Evolutionary conservation across 2,329 filamentous ascomycete species (phyloP).

Genomic region (Alternaria brassicicola): DNA sequence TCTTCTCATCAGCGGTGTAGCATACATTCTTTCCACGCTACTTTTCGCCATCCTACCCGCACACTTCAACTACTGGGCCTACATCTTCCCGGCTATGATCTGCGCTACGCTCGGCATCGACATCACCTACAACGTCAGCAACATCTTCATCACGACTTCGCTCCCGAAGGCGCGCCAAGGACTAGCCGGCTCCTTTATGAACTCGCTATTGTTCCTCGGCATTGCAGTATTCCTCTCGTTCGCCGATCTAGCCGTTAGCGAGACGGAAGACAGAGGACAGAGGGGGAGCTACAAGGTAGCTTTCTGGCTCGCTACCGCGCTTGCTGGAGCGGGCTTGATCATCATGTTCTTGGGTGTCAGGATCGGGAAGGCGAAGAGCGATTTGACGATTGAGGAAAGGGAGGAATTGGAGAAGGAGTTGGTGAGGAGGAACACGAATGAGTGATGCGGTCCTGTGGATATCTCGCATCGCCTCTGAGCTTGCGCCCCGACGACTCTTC

Average conservation of each 20-base stretch:
- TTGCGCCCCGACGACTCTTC: not conserved
- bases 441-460: not conserved
- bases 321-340: constrained; percentile 36
- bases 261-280: constrained; percentile 38
- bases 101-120: constrained; percentile 48
- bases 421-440: constrained; percentile 21
- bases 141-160: constrained; percentile 47
- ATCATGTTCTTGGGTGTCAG: constrained; percentile 47
- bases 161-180: constrained; percentile 45
- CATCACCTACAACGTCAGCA: constrained; percentile 48
- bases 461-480: not conserved
- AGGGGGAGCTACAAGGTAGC: constrained; percentile 46
- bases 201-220: constrained; percentile 46
- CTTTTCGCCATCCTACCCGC: constrained; percentile 46
- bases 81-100: constrained; percentile 53
- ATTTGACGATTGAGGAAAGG: constrained; percentile 42
- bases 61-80: constrained; percentile 46
- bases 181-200: constrained; percentile 46
- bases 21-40: constrained; percentile 39
- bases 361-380: constrained; percentile 47
- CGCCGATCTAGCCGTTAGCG: constrained; percentile 44
- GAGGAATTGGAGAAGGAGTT: constrained; percentile 41
- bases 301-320: constrained; percentile 46
- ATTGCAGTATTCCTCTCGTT: constrained; percentile 46
- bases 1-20: constrained; percentile 39